Percentiles rank a stretch among this genome's conserved stretches.
These are phyloP conservation scores for Schizophyllum amplum DNA, from an alignment of 1,284 basidiomycete species.

Conservation along the genomic window DNA sequence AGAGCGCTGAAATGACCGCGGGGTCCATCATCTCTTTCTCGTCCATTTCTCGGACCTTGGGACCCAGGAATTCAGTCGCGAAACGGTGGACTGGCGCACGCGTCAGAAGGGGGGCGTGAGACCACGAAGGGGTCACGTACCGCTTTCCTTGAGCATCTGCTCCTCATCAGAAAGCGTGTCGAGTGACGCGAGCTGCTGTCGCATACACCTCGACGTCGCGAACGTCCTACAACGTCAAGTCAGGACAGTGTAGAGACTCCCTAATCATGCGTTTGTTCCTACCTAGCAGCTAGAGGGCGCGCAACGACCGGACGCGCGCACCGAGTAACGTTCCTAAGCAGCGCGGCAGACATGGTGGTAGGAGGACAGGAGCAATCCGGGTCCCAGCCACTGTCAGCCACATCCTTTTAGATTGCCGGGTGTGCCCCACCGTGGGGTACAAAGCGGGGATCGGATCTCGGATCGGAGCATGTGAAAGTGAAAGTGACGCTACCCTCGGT, in stretches of 20 bases:
- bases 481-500: too few relatives aligned
- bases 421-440: neutral
- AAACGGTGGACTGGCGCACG: constrained; percentile 69
- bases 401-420: neutral
- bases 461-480: neutral
- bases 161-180: constrained; percentile 88
- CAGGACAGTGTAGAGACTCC: neutral
- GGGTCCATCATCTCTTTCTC: constrained; percentile 96
- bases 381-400: too few relatives aligned
- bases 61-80: constrained; percentile 82
- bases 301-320: neutral
- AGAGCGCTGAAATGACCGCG: constrained; percentile 80
- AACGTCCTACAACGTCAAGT: constrained; percentile 24
- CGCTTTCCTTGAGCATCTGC: constrained; percentile 81
- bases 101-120: neutral
- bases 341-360: neutral
- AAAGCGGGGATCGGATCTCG: neutral
- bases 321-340: neutral
- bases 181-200: constrained; percentile 49
- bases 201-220: constrained; percentile 29
- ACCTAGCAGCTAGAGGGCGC: constrained; percentile 1
- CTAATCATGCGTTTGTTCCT: neutral
- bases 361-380: neutral
- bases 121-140: constrained; percentile 31
- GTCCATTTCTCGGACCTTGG: constrained; percentile 95